Evolutionary conservation across 176 grass and related monocot species (phyloP).

Genomic region (Phragmites australis): DNA sequence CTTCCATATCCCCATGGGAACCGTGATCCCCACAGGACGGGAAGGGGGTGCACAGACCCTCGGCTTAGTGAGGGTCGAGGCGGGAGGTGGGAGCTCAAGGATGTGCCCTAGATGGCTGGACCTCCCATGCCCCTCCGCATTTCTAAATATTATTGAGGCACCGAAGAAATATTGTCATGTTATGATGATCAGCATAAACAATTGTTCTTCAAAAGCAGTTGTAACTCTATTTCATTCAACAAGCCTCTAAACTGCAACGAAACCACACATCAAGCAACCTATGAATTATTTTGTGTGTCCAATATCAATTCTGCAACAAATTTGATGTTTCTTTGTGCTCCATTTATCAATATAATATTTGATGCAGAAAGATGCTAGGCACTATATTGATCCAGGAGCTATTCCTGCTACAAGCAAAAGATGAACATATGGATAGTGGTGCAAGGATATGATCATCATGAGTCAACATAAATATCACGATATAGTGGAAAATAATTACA

Average conservation of each 20-base stretch:
- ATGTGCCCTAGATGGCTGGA: background rate
- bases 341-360: background rate
- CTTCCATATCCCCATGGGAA: background rate
- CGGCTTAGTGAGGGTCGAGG: background rate
- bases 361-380: background rate
- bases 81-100: background rate
- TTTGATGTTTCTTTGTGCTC: background rate
- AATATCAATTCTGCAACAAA: background rate
- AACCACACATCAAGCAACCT: background rate
- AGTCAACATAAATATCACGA: background rate
- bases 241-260: too few relatives aligned
- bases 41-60: background rate
- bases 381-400: background rate
- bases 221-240: too few relatives aligned
- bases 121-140: background rate
- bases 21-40: background rate
- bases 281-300: background rate
- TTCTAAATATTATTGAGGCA: background rate
- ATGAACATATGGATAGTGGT: background rate
- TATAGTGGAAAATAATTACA: background rate
- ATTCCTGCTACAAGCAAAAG: background rate
- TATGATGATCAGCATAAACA: conserved; percentile 6
- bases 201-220: background rate
- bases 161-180: background rate
- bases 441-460: background rate